Conservation (phyloP, 2,329 filamentous ascomycete species). For the Aspergillus cejpii region DNA sequence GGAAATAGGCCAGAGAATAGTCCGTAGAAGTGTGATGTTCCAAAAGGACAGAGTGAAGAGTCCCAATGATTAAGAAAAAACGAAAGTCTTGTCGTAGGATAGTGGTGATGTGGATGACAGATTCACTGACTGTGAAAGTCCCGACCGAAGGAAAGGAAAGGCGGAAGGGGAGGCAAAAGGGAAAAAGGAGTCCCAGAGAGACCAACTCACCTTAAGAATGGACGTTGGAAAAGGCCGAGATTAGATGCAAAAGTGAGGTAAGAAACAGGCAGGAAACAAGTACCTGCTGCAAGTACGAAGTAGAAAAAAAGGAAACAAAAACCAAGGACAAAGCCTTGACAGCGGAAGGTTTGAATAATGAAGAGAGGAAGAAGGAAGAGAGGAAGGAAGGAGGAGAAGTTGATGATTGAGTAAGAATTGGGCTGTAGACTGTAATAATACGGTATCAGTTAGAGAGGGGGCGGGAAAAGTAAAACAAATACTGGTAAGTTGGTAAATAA, state of each 20-base stretch:
- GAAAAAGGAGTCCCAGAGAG: slow-evolving; percentile 4
- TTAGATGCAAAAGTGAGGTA: slow-evolving; percentile 1
- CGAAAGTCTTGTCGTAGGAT: slow-evolving; percentile 4
- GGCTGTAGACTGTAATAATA: too few relatives aligned
- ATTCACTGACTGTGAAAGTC: slow-evolving; percentile 11
- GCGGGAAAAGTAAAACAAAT: slow-evolving; percentile 9
- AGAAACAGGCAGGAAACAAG: slow-evolving; percentile 3
- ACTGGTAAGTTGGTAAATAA: too few relatives aligned
- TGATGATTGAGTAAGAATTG: too few relatives aligned
- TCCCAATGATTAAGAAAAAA: background rate
- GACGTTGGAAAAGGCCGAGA: slow-evolving; percentile 11
- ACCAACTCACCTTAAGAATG: slow-evolving; percentile 8
- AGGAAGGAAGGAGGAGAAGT: slow-evolving; percentile 9
- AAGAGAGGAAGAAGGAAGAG: slow-evolving; percentile 7
- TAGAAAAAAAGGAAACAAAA: slow-evolving; percentile 7
- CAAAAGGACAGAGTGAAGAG: background rate
- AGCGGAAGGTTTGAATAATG: slow-evolving; percentile 11
- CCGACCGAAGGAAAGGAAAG: slow-evolving; percentile 22
- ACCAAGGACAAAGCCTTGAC: slow-evolving; percentile 20
- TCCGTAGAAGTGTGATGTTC: background rate
- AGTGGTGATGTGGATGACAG: slow-evolving; percentile 21
- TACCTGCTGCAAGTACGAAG: slow-evolving; percentile 3
- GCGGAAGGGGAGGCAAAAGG: slow-evolving; percentile 17
- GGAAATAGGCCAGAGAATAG: background rate
- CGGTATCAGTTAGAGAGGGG: slow-evolving; percentile 12